Conservation (phyloP, 176 grass and related monocot species). For the Dactylis glomerata region DNA sequence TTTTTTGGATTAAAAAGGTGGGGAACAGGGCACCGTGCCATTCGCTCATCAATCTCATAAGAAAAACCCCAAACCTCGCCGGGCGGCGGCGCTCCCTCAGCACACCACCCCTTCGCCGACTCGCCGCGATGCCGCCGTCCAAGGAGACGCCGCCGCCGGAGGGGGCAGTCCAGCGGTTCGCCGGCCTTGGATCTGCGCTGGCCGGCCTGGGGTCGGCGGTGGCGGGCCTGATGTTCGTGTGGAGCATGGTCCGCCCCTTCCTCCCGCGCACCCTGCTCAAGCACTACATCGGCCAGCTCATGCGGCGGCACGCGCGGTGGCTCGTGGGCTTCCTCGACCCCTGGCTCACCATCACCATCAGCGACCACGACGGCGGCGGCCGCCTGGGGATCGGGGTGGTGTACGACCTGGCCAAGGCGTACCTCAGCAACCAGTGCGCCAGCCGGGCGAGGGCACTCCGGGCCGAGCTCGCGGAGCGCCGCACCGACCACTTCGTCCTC, state of each 20-base stretch:
- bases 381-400: neutral
- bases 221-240: constrained; percentile 16
- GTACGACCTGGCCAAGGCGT: constrained; percentile 30
- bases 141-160: neutral
- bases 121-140: neutral
- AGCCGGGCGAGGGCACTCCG: neutral
- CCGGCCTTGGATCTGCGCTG: constrained; percentile 4
- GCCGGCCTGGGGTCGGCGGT: neutral
- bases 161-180: neutral
- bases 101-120: neutral
- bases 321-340: constrained; percentile 12
- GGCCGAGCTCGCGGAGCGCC: neutral
- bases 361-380: constrained; percentile 23
- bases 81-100: neutral
- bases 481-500: constrained; percentile 18
- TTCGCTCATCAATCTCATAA: neutral
- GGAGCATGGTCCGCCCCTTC: constrained; percentile 21
- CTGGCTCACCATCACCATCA: constrained; percentile 22
- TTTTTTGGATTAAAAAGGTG: neutral
- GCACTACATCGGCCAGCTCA: neutral
- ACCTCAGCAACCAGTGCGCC: constrained; percentile 16
- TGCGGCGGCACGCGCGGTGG: neutral
- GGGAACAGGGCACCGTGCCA: neutral
- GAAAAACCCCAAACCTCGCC: neutral
- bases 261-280: neutral